Base-by-base conservation (phyloP, 148 eudicot genomes). In the Hydrangea macrophylla region DNA sequence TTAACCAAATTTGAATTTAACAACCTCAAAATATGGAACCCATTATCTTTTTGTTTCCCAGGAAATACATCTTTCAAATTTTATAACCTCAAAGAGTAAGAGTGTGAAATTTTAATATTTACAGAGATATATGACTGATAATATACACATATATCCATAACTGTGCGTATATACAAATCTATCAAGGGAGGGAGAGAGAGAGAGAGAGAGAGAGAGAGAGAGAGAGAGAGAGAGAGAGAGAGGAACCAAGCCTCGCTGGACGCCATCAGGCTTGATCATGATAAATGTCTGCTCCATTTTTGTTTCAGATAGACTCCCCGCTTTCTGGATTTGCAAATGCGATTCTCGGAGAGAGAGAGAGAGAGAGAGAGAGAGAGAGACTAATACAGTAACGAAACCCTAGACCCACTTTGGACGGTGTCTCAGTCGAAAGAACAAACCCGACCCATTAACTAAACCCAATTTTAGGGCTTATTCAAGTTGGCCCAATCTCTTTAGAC, bases 261-360 rank as follows among this genome's bases (percentile, higher is more conserved):
- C 79, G 39, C 82, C 82, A 51, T 79, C 82, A 25, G 82, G 82
- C 68, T 79, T 75, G 67, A 79, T 79, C 75, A 75, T 75, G 45
- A 79, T 74, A 56, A 74, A 79, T 5, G 82, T 79, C 61, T 75
- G 82, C 72, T 79, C 82, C 82, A 79, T 79, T 44, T 74, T 75
- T 28, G 51, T 2, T 42, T 15, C 20, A 28, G 1, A 28, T 32
- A 0, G 39, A 7, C 22, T 9, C 27, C 30, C 28, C 11, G 23
- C 26, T n/a, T 15, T 26, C 3, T 0, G 20, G 44, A 9, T 57
- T 37, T 45, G 6, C 17, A 36, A 23, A 4, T 48, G 17, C 26
- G n/a, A n/a, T n/a, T n/a, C n/a, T n/a, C n/a, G n/a, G 42, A 65
- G 58, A 36, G 36, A 44, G 36, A 35, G 55, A 28, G 10, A 26